Percentiles rank a stretch among this genome's conserved stretches.
Evolutionary conservation across 768 basidiomycete species (phyloP).

Genomic region (Psilocybe sp.): DNA sequence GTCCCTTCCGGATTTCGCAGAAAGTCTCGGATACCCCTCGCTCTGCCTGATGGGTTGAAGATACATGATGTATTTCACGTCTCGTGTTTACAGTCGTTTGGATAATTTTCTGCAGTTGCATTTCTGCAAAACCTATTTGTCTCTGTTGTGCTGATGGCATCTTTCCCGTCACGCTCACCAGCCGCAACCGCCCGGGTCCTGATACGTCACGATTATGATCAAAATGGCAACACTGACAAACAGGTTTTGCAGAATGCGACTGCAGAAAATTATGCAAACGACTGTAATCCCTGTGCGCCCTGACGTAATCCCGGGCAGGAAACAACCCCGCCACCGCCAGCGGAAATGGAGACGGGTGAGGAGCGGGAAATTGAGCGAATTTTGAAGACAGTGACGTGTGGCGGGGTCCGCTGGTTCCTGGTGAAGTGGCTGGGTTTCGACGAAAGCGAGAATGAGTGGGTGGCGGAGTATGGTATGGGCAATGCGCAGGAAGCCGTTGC

Average conservation of each 20-base stretch:
- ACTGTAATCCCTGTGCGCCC: background rate
- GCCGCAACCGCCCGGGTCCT: no score
- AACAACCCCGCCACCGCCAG: background rate
- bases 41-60: background rate
- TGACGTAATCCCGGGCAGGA: background rate
- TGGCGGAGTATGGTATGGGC: background rate
- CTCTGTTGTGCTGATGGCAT: no score
- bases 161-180: no score
- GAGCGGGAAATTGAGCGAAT: slow-evolving; percentile 1
- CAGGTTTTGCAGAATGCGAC: no score
- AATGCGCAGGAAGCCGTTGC: no score
- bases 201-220: no score
- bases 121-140: no score
- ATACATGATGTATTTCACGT: slow-evolving; percentile 4
- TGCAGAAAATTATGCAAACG: no score
- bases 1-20: background rate
- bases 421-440: slow-evolving; percentile 1
- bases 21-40: background rate
- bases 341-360: background rate
- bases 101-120: no score
- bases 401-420: background rate
- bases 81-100: no score
- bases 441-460: slow-evolving; percentile 3
- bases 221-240: no score
- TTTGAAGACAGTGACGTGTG: background rate